phyloP scores from a whole-genome alignment of 1,139 yeast genomes.

The Chernovozyma aurita region DNA sequence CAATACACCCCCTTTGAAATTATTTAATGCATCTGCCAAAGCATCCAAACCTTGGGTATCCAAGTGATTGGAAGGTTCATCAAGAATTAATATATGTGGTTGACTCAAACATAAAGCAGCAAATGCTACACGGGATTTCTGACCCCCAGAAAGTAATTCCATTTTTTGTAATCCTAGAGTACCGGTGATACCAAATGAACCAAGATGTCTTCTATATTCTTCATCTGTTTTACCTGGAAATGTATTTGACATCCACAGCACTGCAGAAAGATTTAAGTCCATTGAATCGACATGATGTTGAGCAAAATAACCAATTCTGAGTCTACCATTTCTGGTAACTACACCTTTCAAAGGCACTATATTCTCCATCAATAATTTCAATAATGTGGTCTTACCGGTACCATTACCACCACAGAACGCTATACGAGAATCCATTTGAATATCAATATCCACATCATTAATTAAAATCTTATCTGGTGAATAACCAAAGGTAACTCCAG shows the following conservation, averaged over 20 bases:
- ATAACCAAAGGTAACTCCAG: conserved; percentile 85
- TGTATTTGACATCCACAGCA: conserved; percentile 86
- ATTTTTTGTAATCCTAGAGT: conserved; percentile 88
- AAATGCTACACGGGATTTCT: conserved; percentile 95
- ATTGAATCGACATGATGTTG: conserved; percentile 98
- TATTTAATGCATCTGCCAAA: conserved; percentile 77
- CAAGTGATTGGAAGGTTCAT: conserved; percentile 98
- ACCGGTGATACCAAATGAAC: conserved; percentile 96
- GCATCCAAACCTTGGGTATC: conserved; percentile 98
- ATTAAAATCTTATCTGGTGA: conserved; percentile 56
- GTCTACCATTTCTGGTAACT: conserved; percentile 74
- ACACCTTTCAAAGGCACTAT: conserved; percentile 69
- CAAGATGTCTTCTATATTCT: conserved; percentile 94
- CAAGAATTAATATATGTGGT: conserved; percentile 91
- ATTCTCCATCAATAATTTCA: conserved; percentile 79
- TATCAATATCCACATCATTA: conserved; percentile 78
- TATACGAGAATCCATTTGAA: conserved; percentile 89
- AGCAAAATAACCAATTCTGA: conserved; percentile 96
- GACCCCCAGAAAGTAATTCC: conserved; percentile 93
- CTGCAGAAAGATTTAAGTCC: conserved; percentile 87
- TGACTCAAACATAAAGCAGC: conserved; percentile 87
- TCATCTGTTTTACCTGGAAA: conserved; percentile 95
- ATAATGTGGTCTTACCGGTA: conserved; percentile 94
- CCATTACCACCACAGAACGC: conserved; percentile 99
- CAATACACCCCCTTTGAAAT: conserved; percentile 90